Percentiles rank a stretch among this genome's conserved stretches.
Conservation (phyloP, 345 rosid species). For the Acer campestre region DNA sequence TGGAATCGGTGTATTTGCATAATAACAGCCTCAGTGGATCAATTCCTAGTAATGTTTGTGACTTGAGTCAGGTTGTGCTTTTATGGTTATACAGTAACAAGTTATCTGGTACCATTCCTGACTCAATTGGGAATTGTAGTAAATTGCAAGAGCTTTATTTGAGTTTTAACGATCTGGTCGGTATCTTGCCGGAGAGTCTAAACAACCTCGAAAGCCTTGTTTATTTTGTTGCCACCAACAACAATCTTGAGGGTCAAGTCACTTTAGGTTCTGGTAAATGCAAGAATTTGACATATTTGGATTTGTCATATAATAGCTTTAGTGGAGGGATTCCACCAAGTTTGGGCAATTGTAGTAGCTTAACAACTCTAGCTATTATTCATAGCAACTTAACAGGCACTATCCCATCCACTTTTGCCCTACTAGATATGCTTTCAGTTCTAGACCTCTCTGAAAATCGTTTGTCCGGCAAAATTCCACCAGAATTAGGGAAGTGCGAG, state of each 20-base stretch:
- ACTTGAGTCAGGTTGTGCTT: conserved; percentile 36
- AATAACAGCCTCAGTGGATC: conserved; percentile 60
- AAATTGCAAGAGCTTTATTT: conserved; percentile 47
- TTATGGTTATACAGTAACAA: conserved; percentile 47
- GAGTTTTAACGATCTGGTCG: conserved; percentile 48
- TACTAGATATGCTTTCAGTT: conserved; percentile 35
- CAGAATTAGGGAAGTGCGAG: conserved; percentile 68
- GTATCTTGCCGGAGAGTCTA: conserved; percentile 60
- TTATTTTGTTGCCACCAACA: conserved; percentile 39
- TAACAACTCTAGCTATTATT: conserved; percentile 43
- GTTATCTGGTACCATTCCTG: conserved; percentile 67
- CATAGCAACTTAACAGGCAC: conserved; percentile 52
- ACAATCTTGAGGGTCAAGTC: conserved; percentile 49
- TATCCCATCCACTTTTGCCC: conserved; percentile 74
- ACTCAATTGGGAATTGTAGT: conserved; percentile 62
- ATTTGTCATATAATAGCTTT: conserved; percentile 60
- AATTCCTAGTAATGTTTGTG: conserved; percentile 61
- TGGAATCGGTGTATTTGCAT: conserved; percentile 42
- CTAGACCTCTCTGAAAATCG: conserved; percentile 71
- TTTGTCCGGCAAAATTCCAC: conserved; percentile 70
- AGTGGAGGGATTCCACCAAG: conserved; percentile 61
- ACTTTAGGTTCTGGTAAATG: conserved; percentile 48
- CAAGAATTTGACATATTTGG: conserved; percentile 48
- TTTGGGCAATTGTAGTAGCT: conserved; percentile 58
- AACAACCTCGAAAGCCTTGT: conserved; percentile 55